Evolutionary conservation across 1,139 yeast genomes (phyloP).

Genomic region (Geotrichum bryndzae): DNA sequence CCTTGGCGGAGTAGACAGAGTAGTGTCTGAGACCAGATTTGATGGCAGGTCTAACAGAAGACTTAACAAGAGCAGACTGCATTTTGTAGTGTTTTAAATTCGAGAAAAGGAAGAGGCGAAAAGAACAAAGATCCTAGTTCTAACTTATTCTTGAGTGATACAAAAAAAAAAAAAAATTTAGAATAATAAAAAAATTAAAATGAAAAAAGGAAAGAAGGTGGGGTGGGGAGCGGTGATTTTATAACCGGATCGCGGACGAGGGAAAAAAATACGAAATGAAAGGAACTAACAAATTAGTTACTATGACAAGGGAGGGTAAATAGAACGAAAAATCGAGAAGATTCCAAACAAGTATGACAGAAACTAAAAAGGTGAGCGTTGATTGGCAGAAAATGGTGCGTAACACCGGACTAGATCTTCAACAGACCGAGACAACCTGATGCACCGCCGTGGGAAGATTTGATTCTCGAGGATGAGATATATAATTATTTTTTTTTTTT

Average conservation of each 20-base stretch:
- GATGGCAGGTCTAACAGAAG: constrained; percentile 22
- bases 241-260: background rate
- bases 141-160: background rate
- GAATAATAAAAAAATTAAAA: background rate
- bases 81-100: constrained; percentile 15
- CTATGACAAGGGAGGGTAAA: background rate
- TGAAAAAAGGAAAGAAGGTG: background rate
- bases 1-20: constrained; percentile 65
- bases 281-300: background rate
- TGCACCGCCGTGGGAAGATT: no score
- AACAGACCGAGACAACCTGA: background rate
- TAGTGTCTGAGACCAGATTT: constrained; percentile 28
- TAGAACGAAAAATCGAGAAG: background rate
- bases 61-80: constrained; percentile 16
- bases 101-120: constrained; percentile 2
- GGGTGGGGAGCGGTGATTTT: background rate
- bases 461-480: no score
- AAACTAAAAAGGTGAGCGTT: background rate
- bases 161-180: background rate
- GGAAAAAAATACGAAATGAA: background rate
- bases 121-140: constrained; percentile 2
- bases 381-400: background rate
- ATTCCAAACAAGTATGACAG: background rate
- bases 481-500: no score
- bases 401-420: background rate